Percentiles rank a stretch among this genome's conserved stretches.
Conservation (phyloP, 192 early-diverging fungal species). For the Backusella australiensis region DNA sequence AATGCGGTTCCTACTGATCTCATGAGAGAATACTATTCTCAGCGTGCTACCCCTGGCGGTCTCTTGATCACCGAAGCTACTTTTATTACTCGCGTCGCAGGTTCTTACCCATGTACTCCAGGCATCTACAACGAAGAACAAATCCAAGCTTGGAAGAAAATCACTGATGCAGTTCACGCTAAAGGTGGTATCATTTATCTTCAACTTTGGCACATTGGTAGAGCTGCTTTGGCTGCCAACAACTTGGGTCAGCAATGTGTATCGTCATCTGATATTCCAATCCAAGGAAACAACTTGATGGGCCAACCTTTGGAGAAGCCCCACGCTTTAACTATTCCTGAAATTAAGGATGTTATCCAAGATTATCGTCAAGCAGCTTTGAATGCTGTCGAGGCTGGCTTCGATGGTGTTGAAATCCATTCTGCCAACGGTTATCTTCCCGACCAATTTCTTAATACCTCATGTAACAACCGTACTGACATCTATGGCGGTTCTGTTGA, state of each 20-base stretch:
- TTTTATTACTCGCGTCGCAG: neutral
- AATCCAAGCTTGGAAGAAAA: conserved; percentile 45
- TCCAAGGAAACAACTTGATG: neutral
- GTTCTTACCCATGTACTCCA: conserved; percentile 25
- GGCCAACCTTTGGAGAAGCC: conserved; percentile 19
- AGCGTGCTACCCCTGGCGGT: conserved; percentile 18
- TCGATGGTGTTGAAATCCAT: conserved; percentile 88
- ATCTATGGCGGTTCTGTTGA: conserved; percentile 19
- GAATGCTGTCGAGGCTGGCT: conserved; percentile 76
- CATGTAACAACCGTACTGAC: conserved; percentile 76
- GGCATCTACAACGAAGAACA: conserved; percentile 42
- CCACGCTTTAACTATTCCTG: conserved; percentile 6
- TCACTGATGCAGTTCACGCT: conserved; percentile 54
- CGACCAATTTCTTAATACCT: conserved; percentile 72
- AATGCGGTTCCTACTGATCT: conserved; percentile 13
- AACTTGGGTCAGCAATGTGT: conserved; percentile 12
- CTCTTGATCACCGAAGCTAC: conserved; percentile 15
- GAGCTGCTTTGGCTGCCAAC: neutral
- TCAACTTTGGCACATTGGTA: conserved; percentile 51
- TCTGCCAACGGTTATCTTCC: conserved; percentile 88
- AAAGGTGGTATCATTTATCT: conserved; percentile 53
- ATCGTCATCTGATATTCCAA: conserved; percentile 24
- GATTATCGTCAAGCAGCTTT: conserved; percentile 47
- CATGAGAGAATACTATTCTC: conserved; percentile 16
- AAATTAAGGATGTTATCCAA: conserved; percentile 12